Base-by-base conservation (phyloP, 176 grass and related monocot species). In the Carex littledalei region DNA sequence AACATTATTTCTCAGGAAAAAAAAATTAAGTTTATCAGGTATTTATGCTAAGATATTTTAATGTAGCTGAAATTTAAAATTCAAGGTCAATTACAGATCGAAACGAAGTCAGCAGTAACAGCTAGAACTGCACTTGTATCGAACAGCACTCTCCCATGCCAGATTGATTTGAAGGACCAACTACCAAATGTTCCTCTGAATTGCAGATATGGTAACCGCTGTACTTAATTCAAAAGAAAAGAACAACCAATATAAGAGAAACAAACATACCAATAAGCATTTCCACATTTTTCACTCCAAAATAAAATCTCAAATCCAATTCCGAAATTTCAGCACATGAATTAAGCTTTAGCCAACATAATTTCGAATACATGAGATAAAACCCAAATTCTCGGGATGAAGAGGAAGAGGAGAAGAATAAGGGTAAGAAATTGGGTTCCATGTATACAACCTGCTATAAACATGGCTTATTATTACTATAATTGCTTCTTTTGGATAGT, bases 81-180 rank as follows among this genome's bases (percentile, higher is more conserved):
- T 4, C 10, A 76, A 54, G n/a, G 8, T 68, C 34, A 31, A 0
- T 17, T 69, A 35, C 31, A 16, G 13, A 67, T 35, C 26, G 2
- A 1, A n/a, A 59, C 56, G 14, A 34, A 67, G 64, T 67, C 65
- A 6, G 5, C 2, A 16, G 13, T 35, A 8, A 68, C 14, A 68
- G 31, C 34, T 17, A n/a, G 67, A 71, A 71, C 26, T n/a, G 8
- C 35, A 71, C 67, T 71, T 17, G 67, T 43, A 71, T 18, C 67
- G 45, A 43, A 71, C 1, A 20, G 2, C 17, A 71, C n/a, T 65
- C 88, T 35, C 69, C 85, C 12, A 35, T 59, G 81, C 81, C 75
- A 24, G 37, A 84, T 68, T 63, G 83, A 62, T 61, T 89, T 62
- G 61, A 84, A 3, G 45, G 57, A 53, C 52, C 58, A 62, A 56